phyloP scores from a whole-genome alignment of 805 yeast genomes.

The Spathaspora boniae region DNA sequence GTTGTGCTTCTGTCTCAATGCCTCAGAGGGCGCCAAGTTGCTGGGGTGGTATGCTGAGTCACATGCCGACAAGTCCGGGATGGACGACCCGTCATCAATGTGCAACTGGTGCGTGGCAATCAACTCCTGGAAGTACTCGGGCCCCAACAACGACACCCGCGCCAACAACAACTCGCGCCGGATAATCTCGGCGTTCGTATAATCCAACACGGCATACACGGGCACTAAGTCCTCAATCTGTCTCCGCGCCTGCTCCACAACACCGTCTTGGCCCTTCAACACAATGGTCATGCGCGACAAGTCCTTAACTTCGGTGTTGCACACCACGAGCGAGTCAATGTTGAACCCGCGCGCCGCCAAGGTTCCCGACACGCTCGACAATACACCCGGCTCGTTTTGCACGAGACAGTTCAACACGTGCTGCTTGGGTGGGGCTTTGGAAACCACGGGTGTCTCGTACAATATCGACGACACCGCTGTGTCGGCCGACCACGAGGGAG shows the following conservation, averaged over 20 bases:
- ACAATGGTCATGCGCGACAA: constrained; percentile 96
- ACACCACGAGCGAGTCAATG: constrained; percentile 94
- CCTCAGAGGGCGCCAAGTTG: constrained; percentile 85
- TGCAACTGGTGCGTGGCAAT: constrained; percentile 74
- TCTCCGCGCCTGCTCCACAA: constrained; percentile 96
- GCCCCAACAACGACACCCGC: constrained; percentile 89
- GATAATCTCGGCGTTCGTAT: constrained; percentile 84
- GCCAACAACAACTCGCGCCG: constrained; percentile 89
- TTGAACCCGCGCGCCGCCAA: constrained; percentile 98
- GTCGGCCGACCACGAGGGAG: constrained; percentile 94
- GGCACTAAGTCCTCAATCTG: constrained; percentile 98
- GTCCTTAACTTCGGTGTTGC: constrained; percentile 94
- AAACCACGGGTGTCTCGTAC: constrained; percentile 80
- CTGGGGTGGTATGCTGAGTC: constrained; percentile 74
- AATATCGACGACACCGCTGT: constrained; percentile 94
- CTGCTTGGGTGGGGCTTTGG: constrained; percentile 62
- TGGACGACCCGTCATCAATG: constrained; percentile 35
- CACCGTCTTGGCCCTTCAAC: constrained; percentile 89
- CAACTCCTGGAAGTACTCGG: constrained; percentile 96
- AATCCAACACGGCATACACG: constrained; percentile 95
- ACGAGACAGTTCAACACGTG: constrained; percentile 96
- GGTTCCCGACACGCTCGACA: constrained; percentile 89
- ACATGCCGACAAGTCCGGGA: constrained; percentile 41
- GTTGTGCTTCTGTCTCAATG: constrained; percentile 87
- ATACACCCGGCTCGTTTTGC: constrained; percentile 98